These are phyloP conservation scores for Penicillium goetzii DNA, from an alignment of 495 filamentous ascomycete species.

Conservation along the genomic window DNA sequence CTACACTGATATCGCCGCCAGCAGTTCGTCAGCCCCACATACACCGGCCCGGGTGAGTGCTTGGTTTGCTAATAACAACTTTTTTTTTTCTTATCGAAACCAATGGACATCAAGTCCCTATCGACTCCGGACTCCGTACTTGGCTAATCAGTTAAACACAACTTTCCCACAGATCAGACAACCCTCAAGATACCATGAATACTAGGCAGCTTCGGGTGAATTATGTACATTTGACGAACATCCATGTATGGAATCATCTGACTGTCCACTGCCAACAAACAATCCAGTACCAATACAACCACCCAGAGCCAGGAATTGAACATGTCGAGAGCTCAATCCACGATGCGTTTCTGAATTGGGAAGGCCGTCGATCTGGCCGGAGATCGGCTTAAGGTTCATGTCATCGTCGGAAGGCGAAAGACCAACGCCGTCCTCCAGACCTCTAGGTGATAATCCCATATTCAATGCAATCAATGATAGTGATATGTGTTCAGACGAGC, in stretches of 20 bases:
- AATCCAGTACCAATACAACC: not conserved
- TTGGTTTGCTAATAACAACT: constrained; percentile 46
- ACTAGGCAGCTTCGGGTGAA: not conserved
- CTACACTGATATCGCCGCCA: not conserved
- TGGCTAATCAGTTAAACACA: not conserved
- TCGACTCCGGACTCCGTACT: not conserved
- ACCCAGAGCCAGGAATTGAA: not conserved
- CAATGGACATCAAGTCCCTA: not conserved
- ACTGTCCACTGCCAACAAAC: not conserved
- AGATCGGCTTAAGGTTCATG: not conserved
- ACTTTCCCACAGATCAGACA: not conserved
- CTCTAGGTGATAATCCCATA: not conserved
- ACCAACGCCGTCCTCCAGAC: not conserved
- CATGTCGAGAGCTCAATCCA: not conserved
- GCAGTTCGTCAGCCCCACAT: constrained; percentile 1
- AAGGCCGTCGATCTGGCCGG: not conserved
- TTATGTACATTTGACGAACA: not conserved
- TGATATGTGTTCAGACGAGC: too few species aligned
- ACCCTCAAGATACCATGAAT: not conserved
- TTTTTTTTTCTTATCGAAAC: not conserved
- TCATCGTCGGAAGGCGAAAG: not conserved
- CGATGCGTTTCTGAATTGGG: not conserved
- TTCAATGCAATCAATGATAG: not conserved
- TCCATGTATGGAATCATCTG: too few species aligned
- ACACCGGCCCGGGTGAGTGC: constrained; percentile 25